Evolutionary conservation across 192 early-diverging fungal species (phyloP).

Genomic region (Kickxella alabastrina): DNA sequence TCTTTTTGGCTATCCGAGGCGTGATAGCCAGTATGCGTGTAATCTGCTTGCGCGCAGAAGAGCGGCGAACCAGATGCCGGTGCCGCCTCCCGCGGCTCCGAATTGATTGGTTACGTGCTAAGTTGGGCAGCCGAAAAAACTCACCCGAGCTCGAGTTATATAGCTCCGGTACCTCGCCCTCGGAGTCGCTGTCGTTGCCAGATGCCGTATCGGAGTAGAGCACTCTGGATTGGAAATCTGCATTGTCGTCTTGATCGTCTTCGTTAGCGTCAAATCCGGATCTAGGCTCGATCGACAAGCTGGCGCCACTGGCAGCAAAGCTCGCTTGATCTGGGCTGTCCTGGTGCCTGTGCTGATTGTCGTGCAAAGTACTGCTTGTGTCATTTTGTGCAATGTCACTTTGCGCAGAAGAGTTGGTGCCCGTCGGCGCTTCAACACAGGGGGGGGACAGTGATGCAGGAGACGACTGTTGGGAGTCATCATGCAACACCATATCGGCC

Average conservation of each 20-base stretch:
- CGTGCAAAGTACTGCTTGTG: no score
- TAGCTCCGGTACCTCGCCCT: conserved; percentile 21
- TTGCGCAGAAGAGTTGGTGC: no score
- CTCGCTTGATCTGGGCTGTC: background rate
- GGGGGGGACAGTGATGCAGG: no score
- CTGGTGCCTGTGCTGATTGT: background rate
- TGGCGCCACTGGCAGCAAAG: background rate
- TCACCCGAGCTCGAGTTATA: conserved; percentile 25
- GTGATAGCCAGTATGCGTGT: background rate
- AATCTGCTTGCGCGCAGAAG: conserved; percentile 6
- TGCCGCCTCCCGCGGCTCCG: conserved; percentile 10
- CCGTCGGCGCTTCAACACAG: no score
- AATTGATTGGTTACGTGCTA: conserved; percentile 23
- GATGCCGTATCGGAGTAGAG: background rate
- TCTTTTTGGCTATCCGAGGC: background rate
- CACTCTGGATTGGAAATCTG: background rate
- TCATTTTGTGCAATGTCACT: no score
- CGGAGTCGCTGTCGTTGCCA: conserved; percentile 2
- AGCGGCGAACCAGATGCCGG: conserved; percentile 17
- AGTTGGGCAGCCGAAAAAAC: conserved; percentile 31
- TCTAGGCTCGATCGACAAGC: conserved; percentile 18
- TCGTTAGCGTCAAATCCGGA: conserved; percentile 1
- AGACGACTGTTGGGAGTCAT: no score
- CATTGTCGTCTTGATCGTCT: background rate
- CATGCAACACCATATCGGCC: no score